Percentiles rank a stretch among this genome's conserved stretches.
These are phyloP conservation scores for Ceraceosorus guamensis DNA, from an alignment of 1,284 basidiomycete genomes.

Conservation along the genomic window DNA sequence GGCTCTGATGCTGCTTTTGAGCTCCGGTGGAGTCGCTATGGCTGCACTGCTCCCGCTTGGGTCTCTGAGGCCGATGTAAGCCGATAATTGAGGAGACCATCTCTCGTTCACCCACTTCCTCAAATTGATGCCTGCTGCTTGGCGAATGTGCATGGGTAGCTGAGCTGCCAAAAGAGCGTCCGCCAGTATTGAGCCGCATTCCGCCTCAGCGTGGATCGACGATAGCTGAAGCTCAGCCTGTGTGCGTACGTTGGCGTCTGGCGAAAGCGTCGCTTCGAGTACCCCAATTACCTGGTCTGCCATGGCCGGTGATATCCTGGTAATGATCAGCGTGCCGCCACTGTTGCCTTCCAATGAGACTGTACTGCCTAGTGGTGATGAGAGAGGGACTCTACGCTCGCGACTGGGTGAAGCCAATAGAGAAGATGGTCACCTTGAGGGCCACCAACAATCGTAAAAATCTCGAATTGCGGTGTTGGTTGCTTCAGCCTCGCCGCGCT, in stretches of 20 bases:
- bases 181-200: neutral
- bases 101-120: constrained; percentile 35
- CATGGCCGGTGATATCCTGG: too few species aligned
- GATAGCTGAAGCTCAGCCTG: neutral
- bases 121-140: constrained; percentile 36
- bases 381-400: too few species aligned
- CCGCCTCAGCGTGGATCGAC: neutral
- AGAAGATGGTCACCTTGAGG: too few species aligned
- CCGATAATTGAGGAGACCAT: constrained; percentile 39
- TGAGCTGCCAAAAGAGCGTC: neutral
- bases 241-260: neutral
- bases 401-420: too few species aligned
- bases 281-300: neutral
- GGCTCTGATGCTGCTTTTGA: constrained; percentile 30
- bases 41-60: too few species aligned
- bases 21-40: too few species aligned
- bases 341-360: too few species aligned
- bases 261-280: neutral
- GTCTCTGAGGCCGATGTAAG: constrained; percentile 26
- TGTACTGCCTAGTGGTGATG: too few species aligned
- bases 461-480: too few species aligned
- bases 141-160: constrained; percentile 16
- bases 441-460: too few species aligned
- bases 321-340: too few species aligned
- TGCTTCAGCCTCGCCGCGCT: too few species aligned